These are phyloP conservation scores for Steccherinum ochraceum DNA, from an alignment of 768 basidiomycete genomes.

Conservation along the genomic window DNA sequence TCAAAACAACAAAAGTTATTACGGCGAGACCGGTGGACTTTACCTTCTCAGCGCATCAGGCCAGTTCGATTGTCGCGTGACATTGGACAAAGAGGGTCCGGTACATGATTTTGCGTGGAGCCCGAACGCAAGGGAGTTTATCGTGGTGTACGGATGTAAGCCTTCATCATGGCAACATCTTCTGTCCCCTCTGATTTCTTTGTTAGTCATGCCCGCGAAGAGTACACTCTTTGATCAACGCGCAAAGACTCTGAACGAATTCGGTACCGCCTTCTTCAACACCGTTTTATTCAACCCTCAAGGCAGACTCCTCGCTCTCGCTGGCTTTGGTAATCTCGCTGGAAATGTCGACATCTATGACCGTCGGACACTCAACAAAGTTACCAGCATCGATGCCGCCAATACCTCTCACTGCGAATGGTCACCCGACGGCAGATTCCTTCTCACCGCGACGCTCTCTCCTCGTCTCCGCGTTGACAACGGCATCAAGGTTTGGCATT, in stretches of 20 bases:
- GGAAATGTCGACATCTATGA: conserved; percentile 93
- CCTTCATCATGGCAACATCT: conserved; percentile 13
- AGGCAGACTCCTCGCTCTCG: conserved; percentile 79
- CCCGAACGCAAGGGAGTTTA: conserved; percentile 95
- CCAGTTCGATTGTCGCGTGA: conserved; percentile 87
- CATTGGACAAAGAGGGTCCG: conserved; percentile 91
- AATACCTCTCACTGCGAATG: conserved; percentile 95
- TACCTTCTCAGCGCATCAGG: conserved; percentile 90
- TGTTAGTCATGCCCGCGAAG: conserved; percentile 89
- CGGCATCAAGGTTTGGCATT: conserved; percentile 95
- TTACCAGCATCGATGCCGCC: conserved; percentile 77
- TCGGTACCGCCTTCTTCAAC: conserved; percentile 86
- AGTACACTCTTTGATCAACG: conserved; percentile 88
- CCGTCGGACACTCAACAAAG: conserved; percentile 75
- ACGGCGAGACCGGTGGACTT: conserved; percentile 87
- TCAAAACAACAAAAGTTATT: conserved; percentile 95
- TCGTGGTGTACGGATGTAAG: conserved; percentile 94
- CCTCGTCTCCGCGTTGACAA: conserved; percentile 96
- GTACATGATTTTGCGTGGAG: conserved; percentile 97
- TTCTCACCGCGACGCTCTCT: conserved; percentile 93
- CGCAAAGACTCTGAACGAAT: conserved; percentile 82
- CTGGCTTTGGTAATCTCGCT: conserved; percentile 95
- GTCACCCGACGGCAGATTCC: conserved; percentile 89
- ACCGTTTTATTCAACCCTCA: conserved; percentile 95
- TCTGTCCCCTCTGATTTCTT: conserved; percentile 1